Base-by-base conservation (phyloP, 1,139 yeast genomes). In the Hanseniaspora gamundiae region DNA sequence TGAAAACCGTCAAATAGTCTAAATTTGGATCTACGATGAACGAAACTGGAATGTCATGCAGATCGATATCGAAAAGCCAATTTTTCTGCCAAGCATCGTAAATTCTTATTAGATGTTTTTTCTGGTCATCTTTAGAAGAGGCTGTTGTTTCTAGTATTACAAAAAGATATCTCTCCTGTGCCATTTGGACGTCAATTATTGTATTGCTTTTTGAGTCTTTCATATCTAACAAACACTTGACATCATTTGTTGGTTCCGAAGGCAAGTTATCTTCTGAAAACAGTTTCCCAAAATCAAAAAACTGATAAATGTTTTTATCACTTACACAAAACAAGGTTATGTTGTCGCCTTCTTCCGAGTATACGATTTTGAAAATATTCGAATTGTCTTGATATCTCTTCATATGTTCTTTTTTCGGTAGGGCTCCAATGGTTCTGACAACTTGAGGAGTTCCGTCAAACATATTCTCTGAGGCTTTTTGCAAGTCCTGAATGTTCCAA, bases 401-500 rank as follows among this genome's bases (percentile, higher is more conserved):
- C 9, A 17, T 9, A 3, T 33, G 17, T 33, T 9, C 10, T 4
- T 4, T 8, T 9, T 33, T 19, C 24, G 13, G 13, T 6, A 17
- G n/a, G n/a, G 9, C 13, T 3, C 6, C 20, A 33, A 33, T 17
- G 11, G 10, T 9, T 33, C 9, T 17, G 10, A 19, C 13, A n/a
- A 28, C n/a, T n/a, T 33, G 36, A 17, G 36, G 36, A 33, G 19
- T 19, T 5, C 36, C 36, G 2, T 33, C 24, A 17, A 33, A 33
- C 22, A 11, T 17, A 13, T 33, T 33, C 19, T 33, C 36, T 8
- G 36, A 33, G 13, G 36, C 36, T 33, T 17, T 17, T 19, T 19
- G 20, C 22, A 33, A 33, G 24, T 48, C 44, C 16, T 47, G 38
- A 10, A 51, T 42, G 27, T 54, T 54, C 78, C 78, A 75, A 8